Evolutionary conservation across 768 basidiomycete genomes (phyloP).

Genomic region (Hericium erinaceus): DNA sequence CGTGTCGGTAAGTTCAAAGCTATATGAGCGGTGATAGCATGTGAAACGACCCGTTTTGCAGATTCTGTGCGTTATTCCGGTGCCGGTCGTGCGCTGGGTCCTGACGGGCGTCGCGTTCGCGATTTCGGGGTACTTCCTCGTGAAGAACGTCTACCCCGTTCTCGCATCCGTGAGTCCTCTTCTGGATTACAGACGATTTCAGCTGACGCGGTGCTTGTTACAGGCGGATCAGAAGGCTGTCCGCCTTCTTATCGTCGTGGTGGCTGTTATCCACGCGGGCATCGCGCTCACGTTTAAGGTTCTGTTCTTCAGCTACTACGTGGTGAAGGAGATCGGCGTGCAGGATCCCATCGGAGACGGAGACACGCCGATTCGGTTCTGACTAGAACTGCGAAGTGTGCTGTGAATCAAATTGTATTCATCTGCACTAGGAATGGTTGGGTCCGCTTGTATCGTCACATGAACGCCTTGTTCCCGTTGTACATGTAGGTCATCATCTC

Average conservation of each 20-base stretch:
- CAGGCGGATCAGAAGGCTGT: constrained; percentile 85
- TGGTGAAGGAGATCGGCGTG: constrained; percentile 30
- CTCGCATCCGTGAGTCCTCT: constrained; percentile 59
- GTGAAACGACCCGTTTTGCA: constrained; percentile 17
- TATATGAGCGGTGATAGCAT: background rate
- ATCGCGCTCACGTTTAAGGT: constrained; percentile 85
- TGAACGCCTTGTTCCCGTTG: too few species aligned
- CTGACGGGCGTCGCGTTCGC: constrained; percentile 64
- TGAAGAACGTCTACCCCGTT: constrained; percentile 80
- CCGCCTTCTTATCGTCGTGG: constrained; percentile 69
- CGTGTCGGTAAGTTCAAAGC: constrained; percentile 49
- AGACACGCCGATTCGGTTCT: background rate
- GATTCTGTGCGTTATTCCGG: constrained; percentile 81
- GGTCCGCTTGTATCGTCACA: too few species aligned
- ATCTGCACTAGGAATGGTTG: background rate
- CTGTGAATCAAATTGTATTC: background rate
- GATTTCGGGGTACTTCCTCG: constrained; percentile 83
- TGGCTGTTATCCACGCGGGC: constrained; percentile 67
- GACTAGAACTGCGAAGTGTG: background rate
- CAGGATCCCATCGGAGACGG: constrained; percentile 18
- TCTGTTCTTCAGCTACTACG: constrained; percentile 57
- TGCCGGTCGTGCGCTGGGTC: constrained; percentile 74
- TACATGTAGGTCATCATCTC: too few species aligned
- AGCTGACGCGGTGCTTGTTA: background rate
- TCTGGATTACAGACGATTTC: background rate